These are phyloP conservation scores for Graphilbum sp. DNA, from an alignment of 2,329 filamentous ascomycete genomes.

Conservation along the genomic window DNA sequence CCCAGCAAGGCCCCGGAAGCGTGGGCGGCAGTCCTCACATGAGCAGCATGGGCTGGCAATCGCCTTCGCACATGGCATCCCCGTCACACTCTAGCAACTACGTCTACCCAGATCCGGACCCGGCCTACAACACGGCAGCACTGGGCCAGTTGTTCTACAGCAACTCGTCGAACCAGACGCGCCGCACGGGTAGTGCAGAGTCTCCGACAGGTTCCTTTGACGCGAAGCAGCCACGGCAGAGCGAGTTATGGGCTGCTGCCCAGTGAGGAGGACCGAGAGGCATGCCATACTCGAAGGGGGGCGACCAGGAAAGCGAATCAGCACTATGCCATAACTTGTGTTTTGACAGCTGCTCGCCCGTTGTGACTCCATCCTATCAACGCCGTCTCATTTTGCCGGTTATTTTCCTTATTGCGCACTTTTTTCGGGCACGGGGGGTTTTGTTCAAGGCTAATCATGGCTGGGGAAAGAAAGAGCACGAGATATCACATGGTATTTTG, in stretches of 20 bases:
- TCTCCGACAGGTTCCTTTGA: slow-evolving; percentile 18
- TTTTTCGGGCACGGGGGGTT: too few species aligned
- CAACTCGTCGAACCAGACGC: slow-evolving; percentile 29
- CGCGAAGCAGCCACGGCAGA: slow-evolving; percentile 30
- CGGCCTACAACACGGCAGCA: slow-evolving; percentile 40
- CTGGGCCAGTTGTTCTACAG: slow-evolving; percentile 59
- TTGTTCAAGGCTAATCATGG: too few species aligned
- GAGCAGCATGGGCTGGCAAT: slow-evolving; percentile 68
- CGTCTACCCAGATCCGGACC: slow-evolving; percentile 69
- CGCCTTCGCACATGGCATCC: slow-evolving; percentile 58
- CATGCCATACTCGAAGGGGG: background rate
- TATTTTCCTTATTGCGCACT: too few species aligned
- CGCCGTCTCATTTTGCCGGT: too few species aligned
- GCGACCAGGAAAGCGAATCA: too few species aligned
- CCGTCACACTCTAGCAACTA: slow-evolving; percentile 53
- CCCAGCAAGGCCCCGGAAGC: slow-evolving; percentile 52
- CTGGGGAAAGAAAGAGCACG: too few species aligned
- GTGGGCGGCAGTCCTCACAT: slow-evolving; percentile 79
- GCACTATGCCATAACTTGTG: too few species aligned
- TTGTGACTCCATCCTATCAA: too few species aligned
- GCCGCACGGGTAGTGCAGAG: slow-evolving; percentile 61
- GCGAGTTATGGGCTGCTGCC: slow-evolving; percentile 34
- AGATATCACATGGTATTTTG: too few species aligned
- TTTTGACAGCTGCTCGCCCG: too few species aligned
- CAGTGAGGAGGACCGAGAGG: slow-evolving; percentile 24